Evolutionary conservation across 495 filamentous ascomycete species (phyloP).

Genomic region (Arthonia radiata): DNA sequence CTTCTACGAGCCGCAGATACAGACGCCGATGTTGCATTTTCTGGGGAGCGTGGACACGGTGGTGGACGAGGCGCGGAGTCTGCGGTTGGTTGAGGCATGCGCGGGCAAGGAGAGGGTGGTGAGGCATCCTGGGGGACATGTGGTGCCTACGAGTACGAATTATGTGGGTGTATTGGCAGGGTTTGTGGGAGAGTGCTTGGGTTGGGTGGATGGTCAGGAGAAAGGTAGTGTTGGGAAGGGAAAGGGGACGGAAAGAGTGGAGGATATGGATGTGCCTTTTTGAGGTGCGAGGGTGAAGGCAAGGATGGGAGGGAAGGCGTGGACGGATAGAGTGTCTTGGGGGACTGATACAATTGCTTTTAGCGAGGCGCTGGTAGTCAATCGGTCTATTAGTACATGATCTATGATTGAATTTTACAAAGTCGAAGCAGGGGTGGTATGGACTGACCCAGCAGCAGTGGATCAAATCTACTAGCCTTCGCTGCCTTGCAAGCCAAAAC

Average conservation of each 20-base stretch:
- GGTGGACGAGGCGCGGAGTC: conserved; percentile 50
- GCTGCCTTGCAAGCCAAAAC: conserved; percentile 15
- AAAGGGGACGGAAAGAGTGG: conserved; percentile 18
- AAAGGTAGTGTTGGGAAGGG: background rate
- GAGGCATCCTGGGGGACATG: conserved; percentile 82
- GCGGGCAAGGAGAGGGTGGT: conserved; percentile 31
- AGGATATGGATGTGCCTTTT: conserved; percentile 48
- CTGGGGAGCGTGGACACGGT: conserved; percentile 71
- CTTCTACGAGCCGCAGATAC: conserved; percentile 54
- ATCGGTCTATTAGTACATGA: no score
- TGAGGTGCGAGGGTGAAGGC: conserved; percentile 8
- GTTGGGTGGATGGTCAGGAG: conserved; percentile 4
- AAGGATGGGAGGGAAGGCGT: background rate
- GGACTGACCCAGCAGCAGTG: no score
- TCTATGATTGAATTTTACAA: no score
- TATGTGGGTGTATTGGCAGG: conserved; percentile 49
- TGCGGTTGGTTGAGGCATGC: conserved; percentile 42
- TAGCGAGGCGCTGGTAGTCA: no score
- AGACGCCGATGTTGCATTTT: conserved; percentile 59
- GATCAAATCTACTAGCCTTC: conserved; percentile 9
- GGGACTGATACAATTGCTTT: no score
- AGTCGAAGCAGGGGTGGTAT: no score
- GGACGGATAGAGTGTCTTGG: no score
- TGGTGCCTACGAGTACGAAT: conserved; percentile 53
- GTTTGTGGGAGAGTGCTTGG: conserved; percentile 43